These are phyloP conservation scores for Polyporus arcularius DNA, from an alignment of 768 basidiomycete genomes.

Conservation along the genomic window DNA sequence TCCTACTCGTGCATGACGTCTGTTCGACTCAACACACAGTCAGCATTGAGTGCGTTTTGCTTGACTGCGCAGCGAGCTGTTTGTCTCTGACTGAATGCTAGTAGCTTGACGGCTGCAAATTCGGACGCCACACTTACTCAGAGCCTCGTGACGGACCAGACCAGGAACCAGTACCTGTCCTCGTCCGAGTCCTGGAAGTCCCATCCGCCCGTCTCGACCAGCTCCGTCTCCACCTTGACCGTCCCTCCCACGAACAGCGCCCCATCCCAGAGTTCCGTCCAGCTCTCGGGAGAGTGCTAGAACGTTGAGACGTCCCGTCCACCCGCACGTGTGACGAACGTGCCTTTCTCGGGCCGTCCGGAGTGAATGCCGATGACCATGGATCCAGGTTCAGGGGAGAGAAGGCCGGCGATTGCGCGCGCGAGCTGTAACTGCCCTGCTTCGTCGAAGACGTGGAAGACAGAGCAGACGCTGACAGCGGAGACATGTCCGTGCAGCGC, in stretches of 20 bases:
- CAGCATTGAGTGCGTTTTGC: too few species aligned
- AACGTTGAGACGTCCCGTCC: conserved; percentile 25
- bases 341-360: conserved; percentile 34
- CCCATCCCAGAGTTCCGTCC: conserved; percentile 41
- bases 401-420: conserved; percentile 38
- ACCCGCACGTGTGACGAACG: background rate
- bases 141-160: too few species aligned
- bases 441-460: conserved; percentile 51
- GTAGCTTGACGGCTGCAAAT: too few species aligned
- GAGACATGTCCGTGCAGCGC: conserved; percentile 48
- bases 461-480: conserved; percentile 47
- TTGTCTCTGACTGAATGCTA: too few species aligned
- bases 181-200: too few species aligned
- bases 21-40: too few species aligned
- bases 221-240: conserved; percentile 28
- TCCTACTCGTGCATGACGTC: too few species aligned
- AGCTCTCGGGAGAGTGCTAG: conserved; percentile 36
- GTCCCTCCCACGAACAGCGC: conserved; percentile 35
- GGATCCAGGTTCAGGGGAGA: conserved; percentile 43
- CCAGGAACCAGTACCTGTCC: too few species aligned
- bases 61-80: too few species aligned
- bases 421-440: conserved; percentile 41
- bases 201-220: background rate
- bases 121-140: too few species aligned
- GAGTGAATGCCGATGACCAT: conserved; percentile 45